Evolutionary conservation across 1,139 yeast species (phyloP), one percentile per base, ranked within the genome.

Genomic region (Magnusiomyces magnusii): DNA sequence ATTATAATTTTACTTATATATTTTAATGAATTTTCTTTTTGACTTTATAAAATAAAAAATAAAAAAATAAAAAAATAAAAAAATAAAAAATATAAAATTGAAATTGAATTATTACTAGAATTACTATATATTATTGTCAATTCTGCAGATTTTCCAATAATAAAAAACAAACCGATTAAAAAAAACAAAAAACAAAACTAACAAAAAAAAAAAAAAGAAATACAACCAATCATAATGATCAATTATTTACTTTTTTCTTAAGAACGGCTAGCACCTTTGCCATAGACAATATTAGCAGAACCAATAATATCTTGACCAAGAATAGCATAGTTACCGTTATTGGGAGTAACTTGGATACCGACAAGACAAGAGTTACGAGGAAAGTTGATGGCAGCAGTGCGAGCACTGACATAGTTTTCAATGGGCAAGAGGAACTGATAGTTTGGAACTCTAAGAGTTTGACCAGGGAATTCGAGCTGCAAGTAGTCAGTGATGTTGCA

Each of bases 251-350:
- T 31, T 31, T 31, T 7, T 13, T 31, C 36, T 31, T 31, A 7
- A 31, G 13, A 13, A 31, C 36, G 2, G 83, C 86, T 54, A 83
- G 62, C 2, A 83, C 80, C 50, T 82, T 76, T 79, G 67, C 83
- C 83, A 65, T 77, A 82, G 10, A 82, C 86, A 41, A 79, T 72
- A 68, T 83, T 83, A 60, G 81, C 80, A 60, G 75, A 75, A 58
- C 85, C 75, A 64, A 83, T 72, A 59, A 82, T 70, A 64, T 80
- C 79, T 68, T 82, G 86, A 5, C 86, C 86, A 49, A 73, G 62
- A 28, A 73, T 62, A 36, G 66, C 55, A 59, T 68, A 72, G 65
- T 69, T 67, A 69, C 70, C 70, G 31, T 69, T 72, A 19, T 58
- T 44, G 44, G 67, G 66, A 25, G 63, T 57, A 57, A 59, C 60